Evolutionary conservation across 2,329 filamentous ascomycete genomes (phyloP), one percentile per base, ranked within the genome.

Genomic region (Pseudogymnoascus sp.): DNA sequence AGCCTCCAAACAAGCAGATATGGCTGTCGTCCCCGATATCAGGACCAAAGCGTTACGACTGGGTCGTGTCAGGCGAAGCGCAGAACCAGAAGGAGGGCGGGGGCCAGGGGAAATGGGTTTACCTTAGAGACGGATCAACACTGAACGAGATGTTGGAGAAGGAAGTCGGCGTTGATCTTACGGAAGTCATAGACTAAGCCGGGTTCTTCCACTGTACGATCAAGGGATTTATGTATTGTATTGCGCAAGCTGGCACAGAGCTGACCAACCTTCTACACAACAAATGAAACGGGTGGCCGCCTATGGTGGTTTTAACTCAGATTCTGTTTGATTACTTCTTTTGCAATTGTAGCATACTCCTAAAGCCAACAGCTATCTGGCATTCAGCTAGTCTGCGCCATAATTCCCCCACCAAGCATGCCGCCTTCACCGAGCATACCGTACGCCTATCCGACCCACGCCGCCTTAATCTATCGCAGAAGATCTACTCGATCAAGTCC

Each of bases 1-100:
- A 99, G 75, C 94, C 94, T 0, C 92, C 93, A 18, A 97, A 97
- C 80, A 94, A 92, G 80, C 94, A 89, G 73, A 96, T 99, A 72
- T 99, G 94, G 94, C 85, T 97, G 52, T 94, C 90, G 37, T 96
- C 91, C 45, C 94, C 94, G 3, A 79, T 91, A 61, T 92, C 90
- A 5, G 94, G 94, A 0, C 94, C 94, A 12, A 97, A 97, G 77
- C 87, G 93, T 63, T 99, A 88, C 78, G 92, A 97, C 75, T 99
- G 90, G 83, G 88, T 96, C 61, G 74, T 92, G 59, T 69, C 79
- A 55, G 85, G 87, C 63, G 90, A 94, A 69, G 80, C 83, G 33
- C 88, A 92, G 79, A 76, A 86, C 69, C 82, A 91, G 72, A 95
- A 95, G 77, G 88, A 92, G 74, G 91, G 87, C 33, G 88, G 86